These are phyloP conservation scores for Friedmanniomyces simplex DNA, from an alignment of 495 filamentous ascomycete species.

Conservation along the genomic window DNA sequence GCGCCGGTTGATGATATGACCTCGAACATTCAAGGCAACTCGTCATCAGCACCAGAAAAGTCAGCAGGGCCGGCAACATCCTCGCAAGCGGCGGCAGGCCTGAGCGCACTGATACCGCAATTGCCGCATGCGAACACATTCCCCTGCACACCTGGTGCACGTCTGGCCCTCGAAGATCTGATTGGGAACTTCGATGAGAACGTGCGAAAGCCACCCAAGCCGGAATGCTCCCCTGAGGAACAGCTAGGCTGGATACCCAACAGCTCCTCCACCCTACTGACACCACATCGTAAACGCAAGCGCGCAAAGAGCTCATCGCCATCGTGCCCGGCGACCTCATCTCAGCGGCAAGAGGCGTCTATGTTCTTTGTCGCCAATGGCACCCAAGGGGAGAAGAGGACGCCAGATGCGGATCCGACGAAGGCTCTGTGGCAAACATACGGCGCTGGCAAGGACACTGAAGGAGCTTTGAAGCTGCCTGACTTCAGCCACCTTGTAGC, in stretches of 20 bases:
- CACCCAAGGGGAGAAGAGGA: conserved; percentile 47
- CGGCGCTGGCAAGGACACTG: conserved; percentile 23
- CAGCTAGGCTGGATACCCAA: conserved; percentile 56
- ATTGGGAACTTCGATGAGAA: conserved; percentile 58
- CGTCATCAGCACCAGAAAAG: background rate
- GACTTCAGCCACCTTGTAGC: conserved; percentile 29
- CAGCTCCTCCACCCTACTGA: conserved; percentile 41
- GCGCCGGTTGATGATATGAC: conserved; percentile 8
- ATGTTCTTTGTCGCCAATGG: conserved; percentile 34
- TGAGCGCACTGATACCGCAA: background rate
- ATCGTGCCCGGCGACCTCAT: conserved; percentile 43
- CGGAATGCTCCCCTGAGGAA: conserved; percentile 55
- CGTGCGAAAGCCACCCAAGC: conserved; percentile 34
- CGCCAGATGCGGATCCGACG: conserved; percentile 72
- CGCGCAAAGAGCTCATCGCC: conserved; percentile 71
- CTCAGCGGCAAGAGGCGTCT: conserved; percentile 47
- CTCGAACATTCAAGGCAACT: background rate
- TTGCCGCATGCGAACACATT: conserved; percentile 33
- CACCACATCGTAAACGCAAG: conserved; percentile 49
- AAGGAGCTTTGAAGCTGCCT: conserved; percentile 18
- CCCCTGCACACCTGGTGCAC: conserved; percentile 63
- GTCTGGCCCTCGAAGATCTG: conserved; percentile 68
- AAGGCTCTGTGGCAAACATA: conserved; percentile 82
- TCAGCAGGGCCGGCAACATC: background rate
- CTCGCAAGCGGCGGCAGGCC: background rate